These are phyloP conservation scores for Aspergillus unguis DNA, from an alignment of 2,329 filamentous ascomycete species.

Conservation along the genomic window DNA sequence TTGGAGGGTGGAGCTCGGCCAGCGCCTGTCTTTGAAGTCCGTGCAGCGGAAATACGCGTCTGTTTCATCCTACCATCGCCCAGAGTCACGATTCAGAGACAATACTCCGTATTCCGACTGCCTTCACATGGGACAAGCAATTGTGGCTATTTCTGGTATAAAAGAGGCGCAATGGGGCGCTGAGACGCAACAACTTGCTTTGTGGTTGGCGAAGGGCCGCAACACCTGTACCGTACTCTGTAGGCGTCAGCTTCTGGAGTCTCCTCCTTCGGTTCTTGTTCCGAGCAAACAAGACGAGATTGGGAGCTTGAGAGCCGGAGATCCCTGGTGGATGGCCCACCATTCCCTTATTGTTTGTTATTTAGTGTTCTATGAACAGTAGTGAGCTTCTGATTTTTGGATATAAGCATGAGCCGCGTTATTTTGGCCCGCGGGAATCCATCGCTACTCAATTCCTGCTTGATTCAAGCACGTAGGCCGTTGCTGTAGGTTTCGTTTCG, in stretches of 20 bases:
- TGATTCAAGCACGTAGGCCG: too few species aligned
- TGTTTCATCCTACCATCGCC: slow-evolving; percentile 25
- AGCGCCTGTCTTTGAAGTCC: slow-evolving; percentile 19
- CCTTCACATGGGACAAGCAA: slow-evolving; percentile 1
- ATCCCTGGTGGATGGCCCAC: not conserved
- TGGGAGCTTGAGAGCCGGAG: too few species aligned
- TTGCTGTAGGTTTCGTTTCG: too few species aligned
- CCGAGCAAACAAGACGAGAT: slow-evolving; percentile 3
- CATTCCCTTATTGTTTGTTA: not conserved
- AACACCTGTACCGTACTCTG: not conserved
- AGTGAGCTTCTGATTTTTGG: not conserved
- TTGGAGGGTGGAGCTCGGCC: slow-evolving; percentile 11
- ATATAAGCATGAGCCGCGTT: too few species aligned
- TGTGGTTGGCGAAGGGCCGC: not conserved
- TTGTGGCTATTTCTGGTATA: slow-evolving; percentile 1
- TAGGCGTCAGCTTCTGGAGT: not conserved
- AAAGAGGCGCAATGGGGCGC: not conserved
- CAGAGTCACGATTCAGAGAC: too few species aligned
- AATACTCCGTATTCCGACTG: too few species aligned
- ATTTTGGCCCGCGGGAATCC: too few species aligned
- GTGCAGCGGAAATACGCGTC: slow-evolving; percentile 36
- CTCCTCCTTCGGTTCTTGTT: slow-evolving; percentile 1
- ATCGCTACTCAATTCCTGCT: too few species aligned
- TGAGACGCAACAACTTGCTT: not conserved
- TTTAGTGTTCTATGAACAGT: not conserved